A percentile compares a stretch with the other conserved stretches of the same genome.
These are phyloP conservation scores for Casuarina cunninghamiana DNA, from an alignment of 306 rosid genomes.

Conservation along the genomic window DNA sequence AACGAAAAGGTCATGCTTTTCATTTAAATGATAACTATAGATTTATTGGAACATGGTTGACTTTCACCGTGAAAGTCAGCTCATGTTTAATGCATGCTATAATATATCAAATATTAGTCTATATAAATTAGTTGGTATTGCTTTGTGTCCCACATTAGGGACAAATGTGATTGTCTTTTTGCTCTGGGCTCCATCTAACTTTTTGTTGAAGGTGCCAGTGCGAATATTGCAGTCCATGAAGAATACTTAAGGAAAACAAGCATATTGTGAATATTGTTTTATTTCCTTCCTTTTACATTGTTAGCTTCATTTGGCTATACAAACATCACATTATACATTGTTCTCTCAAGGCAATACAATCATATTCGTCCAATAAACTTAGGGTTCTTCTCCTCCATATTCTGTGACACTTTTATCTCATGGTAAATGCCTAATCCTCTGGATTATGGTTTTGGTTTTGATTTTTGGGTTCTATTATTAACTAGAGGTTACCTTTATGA, in stretches of 20 bases:
- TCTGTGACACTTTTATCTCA: neutral
- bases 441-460: slow-evolving; percentile 3
- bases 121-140: neutral
- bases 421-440: neutral
- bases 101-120: neutral
- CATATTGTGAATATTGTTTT: too few relatives aligned
- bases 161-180: neutral
- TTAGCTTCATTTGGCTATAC: too few relatives aligned
- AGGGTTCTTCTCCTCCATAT: too few relatives aligned
- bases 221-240: too few relatives aligned
- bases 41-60: neutral
- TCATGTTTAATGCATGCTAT: neutral
- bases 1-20: neutral
- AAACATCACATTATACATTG: too few relatives aligned
- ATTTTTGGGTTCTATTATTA: neutral
- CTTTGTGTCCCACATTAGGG: neutral
- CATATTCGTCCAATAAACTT: too few relatives aligned
- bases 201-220: too few relatives aligned
- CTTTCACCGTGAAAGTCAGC: neutral
- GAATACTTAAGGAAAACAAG: too few relatives aligned
- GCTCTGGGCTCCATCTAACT: neutral
- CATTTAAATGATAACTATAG: neutral
- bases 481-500: neutral
- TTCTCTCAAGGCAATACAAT: too few relatives aligned
- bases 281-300: too few relatives aligned